A percentile compares a stretch with the other conserved stretches of the same genome.
Evolutionary conservation across 2,329 filamentous ascomycete genomes (phyloP).

Genomic region (Clonostachys solani): DNA sequence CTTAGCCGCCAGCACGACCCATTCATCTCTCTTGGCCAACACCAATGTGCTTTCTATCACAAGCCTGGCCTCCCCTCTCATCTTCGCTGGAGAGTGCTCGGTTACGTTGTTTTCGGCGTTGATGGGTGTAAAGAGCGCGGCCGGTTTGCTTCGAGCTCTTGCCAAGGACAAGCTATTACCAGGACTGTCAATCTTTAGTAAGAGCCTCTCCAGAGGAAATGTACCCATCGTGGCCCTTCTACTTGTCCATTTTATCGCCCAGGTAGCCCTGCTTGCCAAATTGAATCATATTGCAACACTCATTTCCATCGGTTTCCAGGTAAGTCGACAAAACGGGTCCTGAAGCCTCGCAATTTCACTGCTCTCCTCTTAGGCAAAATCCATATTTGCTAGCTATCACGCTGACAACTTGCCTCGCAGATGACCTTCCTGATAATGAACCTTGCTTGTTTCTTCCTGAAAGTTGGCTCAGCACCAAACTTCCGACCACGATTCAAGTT

Average conservation of each 20-base stretch:
- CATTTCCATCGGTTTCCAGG: constrained; percentile 85
- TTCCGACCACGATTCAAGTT: constrained; percentile 86
- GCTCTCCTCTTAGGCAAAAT: too few species aligned
- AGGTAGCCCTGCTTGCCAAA: constrained; percentile 76
- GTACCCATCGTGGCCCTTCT: constrained; percentile 75
- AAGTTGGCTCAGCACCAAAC: constrained; percentile 83
- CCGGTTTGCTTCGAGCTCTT: constrained; percentile 80
- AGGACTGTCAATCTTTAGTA: constrained; percentile 68
- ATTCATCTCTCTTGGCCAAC: constrained; percentile 68
- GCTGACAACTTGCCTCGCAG: constrained; percentile 17
- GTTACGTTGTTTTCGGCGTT: constrained; percentile 80
- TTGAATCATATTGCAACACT: constrained; percentile 87
- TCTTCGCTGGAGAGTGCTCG: constrained; percentile 78
- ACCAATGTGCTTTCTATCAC: constrained; percentile 77
- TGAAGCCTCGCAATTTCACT: too few species aligned
- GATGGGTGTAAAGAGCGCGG: constrained; percentile 83
- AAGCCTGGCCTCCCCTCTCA: constrained; percentile 69
- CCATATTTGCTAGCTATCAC: constrained; percentile 3
- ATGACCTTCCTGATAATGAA: constrained; percentile 93
- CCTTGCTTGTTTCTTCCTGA: constrained; percentile 79
- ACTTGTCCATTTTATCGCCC: constrained; percentile 70
- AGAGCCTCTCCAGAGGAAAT: constrained; percentile 67
- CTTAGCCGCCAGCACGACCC: constrained; percentile 72
- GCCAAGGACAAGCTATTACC: constrained; percentile 76
- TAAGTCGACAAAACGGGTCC: constrained; percentile 17